Evolutionary conservation across 768 basidiomycete species (phyloP), one percentile per base, ranked within the genome.

Genomic region (Rhodotorula diobovata): DNA sequence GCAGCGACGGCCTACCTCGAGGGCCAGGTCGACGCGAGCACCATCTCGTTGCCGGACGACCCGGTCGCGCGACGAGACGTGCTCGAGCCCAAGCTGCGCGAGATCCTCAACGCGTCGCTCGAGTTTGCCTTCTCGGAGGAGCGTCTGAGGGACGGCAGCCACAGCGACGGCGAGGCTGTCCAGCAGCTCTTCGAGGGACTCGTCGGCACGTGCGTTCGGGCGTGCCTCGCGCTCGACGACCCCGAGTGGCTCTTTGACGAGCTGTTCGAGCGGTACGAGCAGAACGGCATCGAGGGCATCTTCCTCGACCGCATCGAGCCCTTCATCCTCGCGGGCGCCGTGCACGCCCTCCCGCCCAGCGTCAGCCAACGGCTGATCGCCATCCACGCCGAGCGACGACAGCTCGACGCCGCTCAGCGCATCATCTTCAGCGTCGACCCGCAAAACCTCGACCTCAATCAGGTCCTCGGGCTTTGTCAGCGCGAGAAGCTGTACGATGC

Each of bases 381-480:
- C 2, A 81, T 90, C 54, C 90, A 96, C 76, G 90, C 89, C 57
- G 86, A 87, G 43, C 84, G 87, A 55, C 83, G 83, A 21, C 85
- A 87, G 46, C 87, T 88, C 15, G 89, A 90, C 60, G 83, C 87
- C 7, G 90, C 89, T 2, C 94, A 99, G 80, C 86, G 87, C 41
- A 83, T 97, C 67, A 95, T 99, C 65, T 97, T 93, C 93, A 91
- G 95, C 78, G 91, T 97, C 74, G 91, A 96, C 76, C 93, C 95
- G 1, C 82, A 86, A 4, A 91, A 88, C 76, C 82, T 99, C 69
- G 96, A 99, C 78, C 88, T 97, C 81, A 90, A 97, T 77, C 95
- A 97, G 81, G 89, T 89, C 10, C 89, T 97, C 74, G 84, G 80
- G 35, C 84, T 99, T 10, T 99, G 96, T 77, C 89, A 92, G 79